These are phyloP conservation scores for Capronia americana DNA, from an alignment of 2,329 filamentous ascomycete species.

Conservation along the genomic window DNA sequence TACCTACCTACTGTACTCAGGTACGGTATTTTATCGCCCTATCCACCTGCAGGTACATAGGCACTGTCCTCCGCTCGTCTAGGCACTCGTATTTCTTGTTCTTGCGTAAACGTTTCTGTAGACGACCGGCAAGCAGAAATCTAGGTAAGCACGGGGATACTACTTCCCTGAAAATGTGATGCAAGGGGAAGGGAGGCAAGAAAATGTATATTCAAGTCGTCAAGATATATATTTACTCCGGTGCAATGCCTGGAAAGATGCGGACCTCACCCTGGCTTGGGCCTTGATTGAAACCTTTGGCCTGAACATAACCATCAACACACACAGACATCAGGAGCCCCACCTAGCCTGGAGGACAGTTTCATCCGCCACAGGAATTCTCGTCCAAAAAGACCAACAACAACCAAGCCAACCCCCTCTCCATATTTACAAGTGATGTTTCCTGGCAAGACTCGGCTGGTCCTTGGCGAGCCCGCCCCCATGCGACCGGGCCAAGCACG, in stretches of 20 bases:
- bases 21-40: too few species aligned
- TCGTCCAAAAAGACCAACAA: neutral
- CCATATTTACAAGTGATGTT: conserved; percentile 7
- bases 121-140: too few species aligned
- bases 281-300: neutral
- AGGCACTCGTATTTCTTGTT: too few species aligned
- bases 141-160: too few species aligned
- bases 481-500: conserved; percentile 2
- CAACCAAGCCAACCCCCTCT: neutral
- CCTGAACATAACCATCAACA: neutral
- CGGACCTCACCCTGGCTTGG: neutral
- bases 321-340: neutral
- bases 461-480: neutral
- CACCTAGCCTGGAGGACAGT: neutral
- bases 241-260: conserved; percentile 13
- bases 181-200: too few species aligned
- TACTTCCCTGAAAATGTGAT: too few species aligned
- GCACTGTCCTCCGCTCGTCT: too few species aligned
- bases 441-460: neutral
- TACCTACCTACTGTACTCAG: too few species aligned
- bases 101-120: too few species aligned
- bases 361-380: neutral
- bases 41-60: too few species aligned
- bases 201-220: conserved; percentile 17
- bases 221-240: conserved; percentile 23